Conservation (phyloP, 2,329 filamentous ascomycete species). For the Nothopassalora personata region DNA sequence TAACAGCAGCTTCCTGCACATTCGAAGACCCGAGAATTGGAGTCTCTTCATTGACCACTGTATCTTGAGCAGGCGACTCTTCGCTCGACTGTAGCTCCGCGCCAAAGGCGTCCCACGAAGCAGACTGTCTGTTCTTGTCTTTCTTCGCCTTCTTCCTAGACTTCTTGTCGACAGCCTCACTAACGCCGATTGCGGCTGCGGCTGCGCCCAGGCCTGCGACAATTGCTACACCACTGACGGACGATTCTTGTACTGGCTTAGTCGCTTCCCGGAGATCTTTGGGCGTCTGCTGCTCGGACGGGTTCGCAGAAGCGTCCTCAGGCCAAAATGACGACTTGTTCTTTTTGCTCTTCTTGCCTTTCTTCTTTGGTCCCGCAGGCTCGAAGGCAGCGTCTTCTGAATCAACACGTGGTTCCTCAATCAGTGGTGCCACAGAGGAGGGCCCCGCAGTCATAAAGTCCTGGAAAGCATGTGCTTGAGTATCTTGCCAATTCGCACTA, state of each 20-base stretch:
- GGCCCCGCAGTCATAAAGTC: slow-evolving; percentile 12
- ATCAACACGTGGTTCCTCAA: background rate
- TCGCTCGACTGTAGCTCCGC: background rate
- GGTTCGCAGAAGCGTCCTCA: slow-evolving; percentile 6
- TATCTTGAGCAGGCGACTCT: background rate
- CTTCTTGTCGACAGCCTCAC: background rate
- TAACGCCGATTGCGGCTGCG: background rate
- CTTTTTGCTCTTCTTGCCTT: slow-evolving; percentile 23
- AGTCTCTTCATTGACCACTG: background rate
- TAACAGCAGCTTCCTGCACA: background rate
- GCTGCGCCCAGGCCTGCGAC: background rate
- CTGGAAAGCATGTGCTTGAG: slow-evolving; percentile 19
- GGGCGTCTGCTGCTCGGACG: slow-evolving; percentile 1
- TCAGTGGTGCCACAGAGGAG: background rate
- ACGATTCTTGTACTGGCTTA: slow-evolving; percentile 7
- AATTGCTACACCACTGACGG: background rate
- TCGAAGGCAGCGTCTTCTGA: background rate
- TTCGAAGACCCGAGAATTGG: background rate
- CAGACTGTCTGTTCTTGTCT: slow-evolving; percentile 34
- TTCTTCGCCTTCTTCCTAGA: slow-evolving; percentile 36
- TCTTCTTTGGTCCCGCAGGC: slow-evolving; percentile 21
- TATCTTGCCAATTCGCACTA: slow-evolving; percentile 13
- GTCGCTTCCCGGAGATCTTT: background rate
- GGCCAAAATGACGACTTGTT: slow-evolving; percentile 3
- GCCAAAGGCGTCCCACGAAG: slow-evolving; percentile 4